Evolutionary conservation across 2,329 filamentous ascomycete genomes (phyloP), one percentile per base, ranked within the genome.

Genomic region (Alternaria metachromatica): DNA sequence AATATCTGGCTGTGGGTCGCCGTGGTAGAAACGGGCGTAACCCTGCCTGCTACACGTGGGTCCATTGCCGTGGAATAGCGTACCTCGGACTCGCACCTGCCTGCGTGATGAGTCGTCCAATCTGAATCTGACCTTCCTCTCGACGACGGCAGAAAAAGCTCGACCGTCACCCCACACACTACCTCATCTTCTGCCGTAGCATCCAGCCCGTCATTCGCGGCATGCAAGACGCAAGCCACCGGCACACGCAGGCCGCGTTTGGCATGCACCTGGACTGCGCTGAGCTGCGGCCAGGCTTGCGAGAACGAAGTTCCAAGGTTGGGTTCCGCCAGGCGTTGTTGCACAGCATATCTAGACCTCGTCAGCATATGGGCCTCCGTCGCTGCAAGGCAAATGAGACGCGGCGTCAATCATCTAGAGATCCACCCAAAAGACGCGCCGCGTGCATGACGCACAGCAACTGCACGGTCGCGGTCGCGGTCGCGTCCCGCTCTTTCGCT

Each of bases 361-460:
- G 53, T 62, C 55, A 54, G 55, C 57, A 55, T 54, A 53, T 23
- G 28, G 26, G 44, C 26, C 28, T 55, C 57, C 53, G 15, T 25
- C 57, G 50, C 51, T 58, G 58, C 46, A 46, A 56, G 12, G 49
- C 46, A 60, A 46, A 60, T 60, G 56, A 55, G 30, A 65, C 63
- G 55, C 49, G 33, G 61, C 62, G 59, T 63, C 63, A 43, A 56
- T 50, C 53, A 55, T 63, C 28, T 18, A 21, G 33, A 30, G 44
- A 28, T 44, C 26, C 51, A 55, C 55, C 50, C n/a, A 46, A 23
- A 53, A 62, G 58, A 48, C 55, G 57, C 49, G 58, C 61, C 21
- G 56, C 58, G 50, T 41, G 63, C 63, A 71, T 71, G 68, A 71
- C 68, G 72, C 67, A 73, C 68, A 65, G 65, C 61, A 62, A 64